A percentile compares a stretch with the other conserved stretches of the same genome.
Conservation (phyloP, 2,329 filamentous ascomycete genomes). For the Tolypocladium cylindrosporum region DNA sequence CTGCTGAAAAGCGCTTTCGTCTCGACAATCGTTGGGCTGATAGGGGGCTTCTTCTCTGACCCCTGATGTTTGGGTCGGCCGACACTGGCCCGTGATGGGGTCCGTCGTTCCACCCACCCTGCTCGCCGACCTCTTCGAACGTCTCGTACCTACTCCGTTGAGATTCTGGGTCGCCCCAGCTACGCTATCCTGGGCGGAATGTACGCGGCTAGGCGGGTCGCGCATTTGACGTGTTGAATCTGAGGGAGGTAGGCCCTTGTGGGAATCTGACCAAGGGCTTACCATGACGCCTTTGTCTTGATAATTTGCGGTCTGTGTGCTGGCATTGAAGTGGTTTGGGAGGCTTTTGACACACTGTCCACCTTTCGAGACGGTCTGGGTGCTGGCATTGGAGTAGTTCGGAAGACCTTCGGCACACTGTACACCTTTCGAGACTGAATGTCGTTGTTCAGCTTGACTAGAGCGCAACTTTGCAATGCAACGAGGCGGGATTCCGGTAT, state of each 20-base stretch:
- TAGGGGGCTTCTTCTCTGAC: background rate
- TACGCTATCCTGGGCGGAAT: background rate
- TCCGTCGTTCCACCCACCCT: background rate
- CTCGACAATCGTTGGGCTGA: background rate
- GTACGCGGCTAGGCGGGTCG: background rate
- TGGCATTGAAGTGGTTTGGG: background rate
- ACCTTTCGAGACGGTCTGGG: background rate
- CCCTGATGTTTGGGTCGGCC: background rate
- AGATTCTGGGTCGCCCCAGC: background rate
- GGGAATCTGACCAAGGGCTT: slow-evolving; percentile 1
- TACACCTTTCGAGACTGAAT: too few relatives aligned
- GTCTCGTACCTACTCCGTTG: background rate
- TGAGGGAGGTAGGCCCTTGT: background rate
- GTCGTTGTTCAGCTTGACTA: background rate
- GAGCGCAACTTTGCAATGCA: background rate
- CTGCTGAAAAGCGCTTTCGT: background rate
- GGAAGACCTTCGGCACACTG: background rate
- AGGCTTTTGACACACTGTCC: background rate
- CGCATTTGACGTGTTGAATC: background rate
- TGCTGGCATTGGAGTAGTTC: background rate
- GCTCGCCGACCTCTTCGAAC: background rate
- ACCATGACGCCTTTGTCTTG: slow-evolving; percentile 12
- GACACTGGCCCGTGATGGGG: background rate
- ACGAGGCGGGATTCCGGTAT: background rate
- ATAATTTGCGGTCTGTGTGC: slow-evolving; percentile 2